These are phyloP conservation scores for Avicennia marina DNA, from an alignment of 257 asterid genomes.

Conservation along the genomic window DNA sequence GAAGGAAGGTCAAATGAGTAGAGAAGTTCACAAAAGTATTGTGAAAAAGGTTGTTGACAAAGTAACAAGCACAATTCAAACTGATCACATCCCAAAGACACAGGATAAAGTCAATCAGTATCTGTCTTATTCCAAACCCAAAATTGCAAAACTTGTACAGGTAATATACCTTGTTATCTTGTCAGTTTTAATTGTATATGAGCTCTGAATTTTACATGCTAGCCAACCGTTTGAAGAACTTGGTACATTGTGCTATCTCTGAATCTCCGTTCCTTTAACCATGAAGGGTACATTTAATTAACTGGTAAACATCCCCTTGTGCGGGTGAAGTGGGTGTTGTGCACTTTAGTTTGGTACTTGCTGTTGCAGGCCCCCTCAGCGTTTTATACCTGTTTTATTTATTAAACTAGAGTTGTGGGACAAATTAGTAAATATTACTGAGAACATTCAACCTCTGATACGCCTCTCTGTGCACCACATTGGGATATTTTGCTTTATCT, in stretches of 20 bases:
- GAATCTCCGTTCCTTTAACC: too few relatives aligned
- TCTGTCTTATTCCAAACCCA: slow-evolving; percentile 62
- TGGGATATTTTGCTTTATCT: slow-evolving; percentile 3
- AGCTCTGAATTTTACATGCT: not conserved
- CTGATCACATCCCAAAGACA: slow-evolving; percentile 69
- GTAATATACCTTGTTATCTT: slow-evolving; percentile 31
- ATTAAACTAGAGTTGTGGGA: not conserved
- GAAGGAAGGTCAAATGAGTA: slow-evolving; percentile 93
- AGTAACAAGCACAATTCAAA: slow-evolving; percentile 63
- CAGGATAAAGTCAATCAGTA: slow-evolving; percentile 77
- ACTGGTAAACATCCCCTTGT: too few relatives aligned
- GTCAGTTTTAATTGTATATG: not conserved
- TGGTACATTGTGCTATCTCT: too few relatives aligned
- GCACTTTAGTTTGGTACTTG: too few relatives aligned
- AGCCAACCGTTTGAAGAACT: not conserved
- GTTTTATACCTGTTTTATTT: too few relatives aligned
- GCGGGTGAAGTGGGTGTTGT: too few relatives aligned
- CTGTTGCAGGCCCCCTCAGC: not conserved
- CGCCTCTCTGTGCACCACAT: not conserved
- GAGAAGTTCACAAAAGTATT: slow-evolving; percentile 83
- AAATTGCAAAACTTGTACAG: slow-evolving; percentile 89
- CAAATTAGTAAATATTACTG: not conserved
- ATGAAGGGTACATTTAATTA: too few relatives aligned
- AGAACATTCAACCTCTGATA: not conserved
- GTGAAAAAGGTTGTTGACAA: slow-evolving; percentile 98